Conservation (phyloP, 345 rosid genomes). For the Populus alba region DNA sequence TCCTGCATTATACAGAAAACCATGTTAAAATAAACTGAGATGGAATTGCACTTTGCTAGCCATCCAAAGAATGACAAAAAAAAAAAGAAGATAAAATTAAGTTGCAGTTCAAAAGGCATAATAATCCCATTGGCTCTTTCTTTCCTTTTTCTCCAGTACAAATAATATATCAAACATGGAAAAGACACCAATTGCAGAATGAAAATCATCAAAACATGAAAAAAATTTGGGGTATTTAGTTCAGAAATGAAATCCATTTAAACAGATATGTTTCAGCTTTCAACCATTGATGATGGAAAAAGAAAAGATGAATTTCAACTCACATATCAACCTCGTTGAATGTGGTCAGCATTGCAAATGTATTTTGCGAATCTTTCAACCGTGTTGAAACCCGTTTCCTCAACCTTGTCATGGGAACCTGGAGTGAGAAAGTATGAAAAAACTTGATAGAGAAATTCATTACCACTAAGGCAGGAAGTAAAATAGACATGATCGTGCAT, state of each 20-base stretch:
- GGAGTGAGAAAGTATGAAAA: neutral
- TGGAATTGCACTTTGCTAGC: neutral
- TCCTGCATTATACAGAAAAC: conserved; percentile 43
- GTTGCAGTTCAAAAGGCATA: neutral
- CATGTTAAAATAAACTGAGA: neutral
- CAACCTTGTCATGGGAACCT: conserved; percentile 97
- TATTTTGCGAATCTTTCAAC: conserved; percentile 90
- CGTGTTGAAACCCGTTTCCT: conserved; percentile 85
- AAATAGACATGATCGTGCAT: neutral
- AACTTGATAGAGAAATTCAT: neutral
- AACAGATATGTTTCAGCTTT: neutral
- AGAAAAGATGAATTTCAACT: conserved; percentile 9
- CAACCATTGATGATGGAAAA: neutral
- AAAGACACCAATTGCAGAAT: neutral
- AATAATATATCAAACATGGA: neutral
- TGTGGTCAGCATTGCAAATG: conserved; percentile 85
- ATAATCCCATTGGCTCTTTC: neutral
- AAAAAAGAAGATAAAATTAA: neutral
- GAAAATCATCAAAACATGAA: no score
- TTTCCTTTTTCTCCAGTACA: neutral
- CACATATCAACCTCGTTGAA: conserved; percentile 96
- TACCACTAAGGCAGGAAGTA: neutral
- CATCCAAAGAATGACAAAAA: neutral
- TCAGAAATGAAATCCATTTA: neutral
- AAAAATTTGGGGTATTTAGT: no score